Base-by-base conservation (phyloP, 768 basidiomycete species). In the Myochromella boudieri region DNA sequence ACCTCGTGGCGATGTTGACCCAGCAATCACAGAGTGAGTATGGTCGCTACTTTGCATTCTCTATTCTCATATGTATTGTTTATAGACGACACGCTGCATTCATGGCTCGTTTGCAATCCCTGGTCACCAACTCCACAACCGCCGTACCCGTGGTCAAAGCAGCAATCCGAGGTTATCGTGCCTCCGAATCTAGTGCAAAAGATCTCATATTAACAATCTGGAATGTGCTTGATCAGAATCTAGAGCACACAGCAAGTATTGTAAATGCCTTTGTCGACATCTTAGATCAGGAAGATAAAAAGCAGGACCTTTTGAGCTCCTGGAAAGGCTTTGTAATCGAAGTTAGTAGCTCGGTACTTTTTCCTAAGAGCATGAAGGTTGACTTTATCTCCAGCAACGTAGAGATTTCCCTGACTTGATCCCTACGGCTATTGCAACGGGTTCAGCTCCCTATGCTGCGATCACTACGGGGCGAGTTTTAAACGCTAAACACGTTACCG, bases 131-230 rank as follows among this genome's bases (percentile, higher is more conserved):
- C 47, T 76, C 85, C 0, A 66, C 67, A 5, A 76, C 68, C 6
- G 85, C 85, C 0, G 65, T 80, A 2, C 69, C 83, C 11, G 84
- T 81, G 1, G 76, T 87, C 21, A 84, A 81, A 57, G 80, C 88
- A 11, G 85, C 91, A 21, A 78, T 91, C 26, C 84, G 91, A 8
- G 81, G 87, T 22, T 99, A 87, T 67, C 78, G 81, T 20, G 64
- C 75, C 2, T 82, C 82, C 32, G 95, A 99, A 61, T 80, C 82
- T 7, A 81, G 78, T 31, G 88, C 93, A 2, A 75, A 83, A 3
- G 95, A 95, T 64, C 74, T 97, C 52, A 85, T 97, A 41, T 84
- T 85, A 31, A 95, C 90, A 0, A 72, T 95, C n/a, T 95, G 85
- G 84, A 89, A 84, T 60, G 75, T 75, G 36, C 63, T 87, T 66